Conservation (phyloP, 106 monocot species). For the Ottelia alismoides region DNA sequence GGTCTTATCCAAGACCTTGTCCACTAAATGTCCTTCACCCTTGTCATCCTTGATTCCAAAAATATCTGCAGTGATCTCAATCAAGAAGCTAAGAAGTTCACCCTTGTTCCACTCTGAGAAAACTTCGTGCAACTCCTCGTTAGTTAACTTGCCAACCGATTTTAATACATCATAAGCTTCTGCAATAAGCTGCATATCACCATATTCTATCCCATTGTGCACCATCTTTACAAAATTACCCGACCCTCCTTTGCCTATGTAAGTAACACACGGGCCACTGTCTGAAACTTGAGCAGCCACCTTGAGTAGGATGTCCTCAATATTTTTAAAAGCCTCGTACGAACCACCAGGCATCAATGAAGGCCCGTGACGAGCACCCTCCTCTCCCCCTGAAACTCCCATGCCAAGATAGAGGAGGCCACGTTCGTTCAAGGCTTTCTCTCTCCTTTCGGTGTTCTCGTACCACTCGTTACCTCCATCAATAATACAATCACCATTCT, state of each 20-base stretch:
- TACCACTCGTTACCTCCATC: constrained; percentile 26
- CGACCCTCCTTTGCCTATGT: constrained; percentile 12
- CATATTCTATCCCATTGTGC: constrained; percentile 23
- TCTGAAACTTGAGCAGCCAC: constrained; percentile 18
- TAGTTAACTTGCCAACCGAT: constrained; percentile 7
- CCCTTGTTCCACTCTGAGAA: constrained; percentile 22
- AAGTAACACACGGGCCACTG: constrained; percentile 19
- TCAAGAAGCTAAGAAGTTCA: constrained; percentile 17
- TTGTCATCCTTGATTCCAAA: constrained; percentile 19
- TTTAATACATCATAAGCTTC: constrained; percentile 21
- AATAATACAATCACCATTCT: constrained; percentile 15
- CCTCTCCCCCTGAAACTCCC: constrained; percentile 25
- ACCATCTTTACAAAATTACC: constrained; percentile 26
- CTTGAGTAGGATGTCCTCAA: constrained; percentile 15
- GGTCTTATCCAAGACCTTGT: constrained; percentile 18
- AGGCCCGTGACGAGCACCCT: constrained; percentile 17
- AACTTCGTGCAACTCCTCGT: constrained; percentile 8
- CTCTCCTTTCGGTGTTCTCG: constrained; percentile 26
- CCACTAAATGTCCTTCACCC: constrained; percentile 17
- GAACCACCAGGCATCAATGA: constrained; percentile 21
- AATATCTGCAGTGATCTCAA: constrained; percentile 24
- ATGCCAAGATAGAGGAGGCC: constrained; percentile 23
- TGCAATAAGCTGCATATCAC: constrained; percentile 23
- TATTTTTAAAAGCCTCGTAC: constrained; percentile 7
- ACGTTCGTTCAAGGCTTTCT: constrained; percentile 1